These are phyloP conservation scores for Sarocladium oryzae DNA, from an alignment of 2,329 filamentous ascomycete species.

Conservation along the genomic window DNA sequence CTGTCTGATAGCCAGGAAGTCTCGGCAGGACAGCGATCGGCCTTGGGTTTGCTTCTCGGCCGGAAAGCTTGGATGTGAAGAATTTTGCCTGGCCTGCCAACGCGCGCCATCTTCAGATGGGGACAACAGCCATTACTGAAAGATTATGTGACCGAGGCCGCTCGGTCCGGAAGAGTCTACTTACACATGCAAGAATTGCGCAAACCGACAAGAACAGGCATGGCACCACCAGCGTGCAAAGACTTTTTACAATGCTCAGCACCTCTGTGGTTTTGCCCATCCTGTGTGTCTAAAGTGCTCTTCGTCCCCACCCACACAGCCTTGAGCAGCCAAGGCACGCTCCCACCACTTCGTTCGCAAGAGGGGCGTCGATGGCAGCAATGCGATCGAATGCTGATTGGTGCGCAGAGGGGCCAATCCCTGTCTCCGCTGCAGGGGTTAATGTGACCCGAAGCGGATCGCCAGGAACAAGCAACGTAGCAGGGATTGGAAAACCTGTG, in stretches of 20 bases:
- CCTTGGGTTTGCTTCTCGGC: background rate
- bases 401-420: background rate
- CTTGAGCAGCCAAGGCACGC: background rate
- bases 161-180: background rate
- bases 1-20: background rate
- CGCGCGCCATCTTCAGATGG: no score
- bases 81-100: background rate
- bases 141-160: background rate
- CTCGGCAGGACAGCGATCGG: background rate
- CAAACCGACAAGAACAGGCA: background rate
- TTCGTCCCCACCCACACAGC: background rate
- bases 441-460: slow-evolving; percentile 7
- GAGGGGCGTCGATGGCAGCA: background rate
- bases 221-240: background rate
- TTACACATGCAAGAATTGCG: background rate
- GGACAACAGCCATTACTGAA: background rate
- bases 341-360: background rate
- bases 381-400: slow-evolving; percentile 6
- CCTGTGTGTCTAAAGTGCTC: background rate
- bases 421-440: slow-evolving; percentile 4
- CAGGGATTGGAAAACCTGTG: slow-evolving; percentile 7
- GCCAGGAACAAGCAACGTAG: slow-evolving; percentile 7
- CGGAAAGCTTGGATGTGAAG: background rate
- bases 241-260: background rate
- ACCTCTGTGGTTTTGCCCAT: background rate